phyloP scores from a whole-genome alignment of 139 green algal genomes.

The Tetraselmis chui region DNA sequence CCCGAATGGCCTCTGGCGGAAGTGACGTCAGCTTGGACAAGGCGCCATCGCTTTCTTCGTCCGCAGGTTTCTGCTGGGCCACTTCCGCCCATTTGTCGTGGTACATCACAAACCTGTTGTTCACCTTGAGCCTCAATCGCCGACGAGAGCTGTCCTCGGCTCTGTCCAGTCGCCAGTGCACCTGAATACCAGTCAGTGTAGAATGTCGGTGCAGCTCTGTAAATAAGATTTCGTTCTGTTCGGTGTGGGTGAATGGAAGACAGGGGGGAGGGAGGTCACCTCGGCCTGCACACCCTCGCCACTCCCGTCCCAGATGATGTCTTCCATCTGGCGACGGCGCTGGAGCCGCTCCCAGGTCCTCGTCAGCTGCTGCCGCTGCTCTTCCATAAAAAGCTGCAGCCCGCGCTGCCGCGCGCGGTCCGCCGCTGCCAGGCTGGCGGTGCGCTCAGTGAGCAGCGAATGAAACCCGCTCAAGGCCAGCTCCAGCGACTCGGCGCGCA shows the following conservation, averaged over 20 bases:
- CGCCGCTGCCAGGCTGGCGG: background rate
- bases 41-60: background rate
- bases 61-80: background rate
- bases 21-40: background rate
- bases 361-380: conserved; percentile 13
- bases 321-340: conserved; percentile 2
- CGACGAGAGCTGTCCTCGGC: conserved; percentile 29
- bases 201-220: too few species aligned
- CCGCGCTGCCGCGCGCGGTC: background rate
- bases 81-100: background rate
- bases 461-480: background rate
- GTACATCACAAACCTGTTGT: conserved; percentile 34
- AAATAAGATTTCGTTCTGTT: too few species aligned
- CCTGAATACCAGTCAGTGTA: background rate
- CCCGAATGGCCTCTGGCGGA: background rate
- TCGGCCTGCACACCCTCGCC: background rate
- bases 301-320: background rate
- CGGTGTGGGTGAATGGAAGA: too few species aligned
- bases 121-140: conserved; percentile 34
- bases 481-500: background rate
- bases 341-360: conserved; percentile 26
- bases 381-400: conserved; percentile 9
- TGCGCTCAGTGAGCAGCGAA: background rate
- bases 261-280: background rate
- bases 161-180: conserved; percentile 40